Evolutionary conservation across 768 basidiomycete genomes (phyloP).

Genomic region (Psilocybe azurescens): DNA sequence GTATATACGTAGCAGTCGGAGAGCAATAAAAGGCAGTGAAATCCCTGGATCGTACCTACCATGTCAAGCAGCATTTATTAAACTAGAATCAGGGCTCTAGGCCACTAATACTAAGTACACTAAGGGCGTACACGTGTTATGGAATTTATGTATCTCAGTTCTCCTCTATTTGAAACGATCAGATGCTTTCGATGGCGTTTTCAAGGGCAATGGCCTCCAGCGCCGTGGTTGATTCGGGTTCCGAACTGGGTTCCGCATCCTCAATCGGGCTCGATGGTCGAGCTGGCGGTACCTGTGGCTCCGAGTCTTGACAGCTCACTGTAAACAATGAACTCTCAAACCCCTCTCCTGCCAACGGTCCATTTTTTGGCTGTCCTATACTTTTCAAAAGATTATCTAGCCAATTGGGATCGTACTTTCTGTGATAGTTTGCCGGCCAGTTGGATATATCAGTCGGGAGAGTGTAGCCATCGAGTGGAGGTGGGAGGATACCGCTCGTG

Average conservation of each 20-base stretch:
- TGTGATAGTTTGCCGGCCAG: constrained; percentile 19
- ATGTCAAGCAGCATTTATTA: background rate
- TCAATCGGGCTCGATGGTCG: constrained; percentile 16
- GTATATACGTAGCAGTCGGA: too few species aligned
- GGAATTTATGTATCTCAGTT: too few species aligned
- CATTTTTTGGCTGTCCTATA: constrained; percentile 18
- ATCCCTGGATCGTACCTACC: background rate
- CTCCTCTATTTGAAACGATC: too few species aligned
- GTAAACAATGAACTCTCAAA: background rate
- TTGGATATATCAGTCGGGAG: constrained; percentile 22
- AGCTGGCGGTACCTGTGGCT: constrained; percentile 14
- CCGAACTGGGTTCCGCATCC: background rate
- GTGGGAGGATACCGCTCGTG: constrained; percentile 18
- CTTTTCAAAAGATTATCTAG: constrained; percentile 9
- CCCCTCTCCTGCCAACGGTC: background rate
- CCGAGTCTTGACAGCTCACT: background rate
- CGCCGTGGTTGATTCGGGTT: too few species aligned
- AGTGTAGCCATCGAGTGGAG: constrained; percentile 20
- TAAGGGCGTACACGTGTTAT: too few species aligned
- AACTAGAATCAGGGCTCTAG: background rate
- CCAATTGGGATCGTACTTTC: constrained; percentile 20
- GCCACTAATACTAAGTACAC: too few species aligned
- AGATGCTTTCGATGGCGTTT: too few species aligned
- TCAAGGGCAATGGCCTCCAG: too few species aligned
- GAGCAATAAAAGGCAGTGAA: background rate